Conservation (phyloP, 805 yeast species). For the Saturnispora quitensis region DNA sequence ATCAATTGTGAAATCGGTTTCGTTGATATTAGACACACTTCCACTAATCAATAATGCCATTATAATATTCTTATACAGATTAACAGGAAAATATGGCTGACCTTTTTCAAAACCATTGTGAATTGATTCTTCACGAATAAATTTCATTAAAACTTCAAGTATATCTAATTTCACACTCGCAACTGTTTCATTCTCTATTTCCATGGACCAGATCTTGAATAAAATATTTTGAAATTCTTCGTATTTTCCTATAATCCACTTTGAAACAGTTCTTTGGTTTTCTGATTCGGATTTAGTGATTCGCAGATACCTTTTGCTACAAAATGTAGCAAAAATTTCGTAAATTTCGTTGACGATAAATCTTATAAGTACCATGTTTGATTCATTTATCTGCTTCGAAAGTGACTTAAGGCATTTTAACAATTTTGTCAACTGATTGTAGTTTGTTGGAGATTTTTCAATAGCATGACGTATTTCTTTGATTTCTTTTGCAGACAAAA, state of each 20-base stretch:
- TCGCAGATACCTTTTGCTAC: conserved; percentile 34
- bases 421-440: conserved; percentile 45
- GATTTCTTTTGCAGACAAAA: conserved; percentile 18
- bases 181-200: conserved; percentile 27
- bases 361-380: conserved; percentile 24
- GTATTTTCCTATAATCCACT: conserved; percentile 58
- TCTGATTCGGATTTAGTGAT: conserved; percentile 26
- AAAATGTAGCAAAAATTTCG: conserved; percentile 40
- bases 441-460: conserved; percentile 37
- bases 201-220: conserved; percentile 32
- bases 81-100: conserved; percentile 57
- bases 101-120: conserved; percentile 40
- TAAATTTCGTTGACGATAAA: conserved; percentile 33
- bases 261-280: conserved; percentile 42
- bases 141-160: conserved; percentile 46
- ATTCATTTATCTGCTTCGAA: conserved; percentile 18
- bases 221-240: conserved; percentile 40
- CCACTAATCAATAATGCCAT: conserved; percentile 25
- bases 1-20: conserved; percentile 39
- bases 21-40: conserved; percentile 29
- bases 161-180: conserved; percentile 43
- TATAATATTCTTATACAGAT: conserved; percentile 37
- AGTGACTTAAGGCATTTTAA: conserved; percentile 30
- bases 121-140: conserved; percentile 47
- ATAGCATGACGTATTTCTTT: conserved; percentile 24